Evolutionary conservation across 1,284 basidiomycete genomes (phyloP).

Genomic region (Malassezia pachydermatis): DNA sequence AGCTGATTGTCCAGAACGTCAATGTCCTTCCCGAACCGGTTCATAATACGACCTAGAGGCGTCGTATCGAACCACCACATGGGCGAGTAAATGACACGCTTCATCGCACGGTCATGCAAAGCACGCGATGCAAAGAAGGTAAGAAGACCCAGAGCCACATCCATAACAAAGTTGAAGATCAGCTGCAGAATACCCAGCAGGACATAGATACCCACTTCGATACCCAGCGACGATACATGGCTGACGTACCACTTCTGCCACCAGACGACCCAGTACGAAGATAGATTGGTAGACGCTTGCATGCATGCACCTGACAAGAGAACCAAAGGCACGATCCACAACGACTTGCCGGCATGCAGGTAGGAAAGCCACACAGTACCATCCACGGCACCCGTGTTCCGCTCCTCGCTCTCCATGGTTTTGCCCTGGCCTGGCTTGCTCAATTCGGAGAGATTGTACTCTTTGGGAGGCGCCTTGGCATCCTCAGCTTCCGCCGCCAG

Average conservation of each 20-base stretch:
- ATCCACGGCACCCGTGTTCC: conserved; percentile 45
- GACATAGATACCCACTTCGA: conserved; percentile 66
- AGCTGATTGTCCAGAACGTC: conserved; percentile 73
- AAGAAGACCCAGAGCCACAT: conserved; percentile 57
- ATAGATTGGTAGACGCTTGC: conserved; percentile 55
- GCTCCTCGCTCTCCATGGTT: conserved; percentile 39
- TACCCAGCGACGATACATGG: conserved; percentile 47
- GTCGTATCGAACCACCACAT: conserved; percentile 72
- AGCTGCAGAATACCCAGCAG: conserved; percentile 57
- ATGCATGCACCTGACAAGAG: conserved; percentile 56
- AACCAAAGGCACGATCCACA: conserved; percentile 56
- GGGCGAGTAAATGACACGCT: conserved; percentile 58
- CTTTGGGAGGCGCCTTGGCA: not conserved
- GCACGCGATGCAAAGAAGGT: conserved; percentile 58
- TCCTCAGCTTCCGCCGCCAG: conserved; percentile 12
- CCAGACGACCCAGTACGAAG: conserved; percentile 50
- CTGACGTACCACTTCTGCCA: conserved; percentile 50
- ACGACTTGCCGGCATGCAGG: conserved; percentile 58
- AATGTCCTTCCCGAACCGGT: conserved; percentile 62
- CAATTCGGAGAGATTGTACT: not conserved
- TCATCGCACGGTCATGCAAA: conserved; percentile 56
- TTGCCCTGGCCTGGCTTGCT: conserved; percentile 12
- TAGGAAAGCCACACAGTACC: conserved; percentile 59
- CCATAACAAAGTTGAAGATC: conserved; percentile 58
- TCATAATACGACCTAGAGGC: conserved; percentile 73